These are phyloP conservation scores for Tetracladium marchalianum DNA, from an alignment of 495 filamentous ascomycete species.

Conservation along the genomic window DNA sequence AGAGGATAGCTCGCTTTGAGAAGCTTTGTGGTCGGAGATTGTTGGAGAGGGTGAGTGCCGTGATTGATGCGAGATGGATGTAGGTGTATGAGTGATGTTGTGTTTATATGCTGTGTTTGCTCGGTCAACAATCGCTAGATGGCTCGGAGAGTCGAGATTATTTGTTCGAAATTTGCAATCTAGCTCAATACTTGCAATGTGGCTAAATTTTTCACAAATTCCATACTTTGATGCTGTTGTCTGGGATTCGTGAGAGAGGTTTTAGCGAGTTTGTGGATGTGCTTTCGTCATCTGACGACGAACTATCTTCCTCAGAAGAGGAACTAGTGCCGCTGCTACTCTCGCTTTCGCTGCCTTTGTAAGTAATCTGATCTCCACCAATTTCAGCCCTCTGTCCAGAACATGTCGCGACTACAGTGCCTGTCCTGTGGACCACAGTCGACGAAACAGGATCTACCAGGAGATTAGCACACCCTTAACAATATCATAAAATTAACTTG, in stretches of 20 bases:
- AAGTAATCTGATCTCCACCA: neutral
- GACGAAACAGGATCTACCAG: conserved; percentile 40
- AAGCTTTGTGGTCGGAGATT: conserved; percentile 40
- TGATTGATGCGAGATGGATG: conserved; percentile 25
- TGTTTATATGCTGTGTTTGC: neutral
- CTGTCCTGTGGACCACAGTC: conserved; percentile 54
- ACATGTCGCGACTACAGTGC: conserved; percentile 63
- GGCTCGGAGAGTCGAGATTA: neutral
- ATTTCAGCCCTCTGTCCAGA: conserved; percentile 44
- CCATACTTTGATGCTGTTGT: conserved; percentile 63
- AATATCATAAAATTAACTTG: neutral
- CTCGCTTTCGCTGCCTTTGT: neutral
- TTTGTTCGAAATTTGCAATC: too few relatives aligned
- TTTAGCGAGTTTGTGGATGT: neutral
- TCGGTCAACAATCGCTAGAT: neutral
- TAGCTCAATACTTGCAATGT: conserved; percentile 2
- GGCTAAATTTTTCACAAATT: conserved; percentile 22
- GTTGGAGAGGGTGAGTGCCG: conserved; percentile 35
- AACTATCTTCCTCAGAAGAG: neutral
- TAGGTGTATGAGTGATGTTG: neutral
- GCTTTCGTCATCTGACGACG: conserved; percentile 6
- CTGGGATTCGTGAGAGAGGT: conserved; percentile 15
- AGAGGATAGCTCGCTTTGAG: conserved; percentile 35
- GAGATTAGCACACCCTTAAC: neutral
- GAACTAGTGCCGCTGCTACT: neutral